Evolutionary conservation across 2,329 filamentous ascomycete genomes (phyloP).

Genomic region (Stagonosporopsis cucurbitacearum): DNA sequence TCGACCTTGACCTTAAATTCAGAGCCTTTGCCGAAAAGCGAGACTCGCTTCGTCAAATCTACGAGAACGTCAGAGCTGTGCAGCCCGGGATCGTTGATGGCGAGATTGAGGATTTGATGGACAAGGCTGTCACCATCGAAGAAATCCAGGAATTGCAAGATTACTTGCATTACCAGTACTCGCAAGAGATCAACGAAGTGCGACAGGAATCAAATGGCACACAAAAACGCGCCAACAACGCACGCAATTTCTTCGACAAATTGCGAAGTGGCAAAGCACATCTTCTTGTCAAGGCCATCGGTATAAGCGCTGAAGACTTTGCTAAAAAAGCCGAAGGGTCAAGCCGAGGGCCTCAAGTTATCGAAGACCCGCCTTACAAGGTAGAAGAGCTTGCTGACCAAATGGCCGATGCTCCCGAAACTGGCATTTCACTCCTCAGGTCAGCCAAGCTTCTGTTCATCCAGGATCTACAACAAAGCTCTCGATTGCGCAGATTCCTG

Average conservation of each 20-base stretch:
- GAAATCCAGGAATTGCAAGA: slow-evolving; percentile 97
- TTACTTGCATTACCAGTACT: slow-evolving; percentile 94
- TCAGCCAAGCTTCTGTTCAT: slow-evolving; percentile 87
- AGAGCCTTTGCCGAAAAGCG: slow-evolving; percentile 91
- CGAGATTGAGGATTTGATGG: slow-evolving; percentile 83
- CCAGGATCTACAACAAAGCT: slow-evolving; percentile 87
- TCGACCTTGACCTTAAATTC: slow-evolving; percentile 95
- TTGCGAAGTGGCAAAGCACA: slow-evolving; percentile 82
- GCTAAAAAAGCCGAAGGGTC: slow-evolving; percentile 84
- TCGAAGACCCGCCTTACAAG: slow-evolving; percentile 80
- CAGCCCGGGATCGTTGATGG: slow-evolving; percentile 69
- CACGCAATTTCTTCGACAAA: slow-evolving; percentile 81
- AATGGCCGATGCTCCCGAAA: slow-evolving; percentile 59
- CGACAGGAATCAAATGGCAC: slow-evolving; percentile 69
- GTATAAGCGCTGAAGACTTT: slow-evolving; percentile 86
- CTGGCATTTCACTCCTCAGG: slow-evolving; percentile 74
- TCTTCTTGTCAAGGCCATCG: slow-evolving; percentile 84
- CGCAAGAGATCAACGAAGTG: slow-evolving; percentile 81
- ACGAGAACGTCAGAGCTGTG: slow-evolving; percentile 70
- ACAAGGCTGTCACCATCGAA: slow-evolving; percentile 82
- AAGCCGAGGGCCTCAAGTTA: slow-evolving; percentile 67
- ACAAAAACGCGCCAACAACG: slow-evolving; percentile 82
- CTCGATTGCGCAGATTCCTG: slow-evolving; percentile 87
- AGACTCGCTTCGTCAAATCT: slow-evolving; percentile 80
- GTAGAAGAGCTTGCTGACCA: slow-evolving; percentile 88